Evolutionary conservation across 345 rosid species (phyloP), one percentile per base, ranked within the genome.

Genomic region (Hevea brasiliensis): DNA sequence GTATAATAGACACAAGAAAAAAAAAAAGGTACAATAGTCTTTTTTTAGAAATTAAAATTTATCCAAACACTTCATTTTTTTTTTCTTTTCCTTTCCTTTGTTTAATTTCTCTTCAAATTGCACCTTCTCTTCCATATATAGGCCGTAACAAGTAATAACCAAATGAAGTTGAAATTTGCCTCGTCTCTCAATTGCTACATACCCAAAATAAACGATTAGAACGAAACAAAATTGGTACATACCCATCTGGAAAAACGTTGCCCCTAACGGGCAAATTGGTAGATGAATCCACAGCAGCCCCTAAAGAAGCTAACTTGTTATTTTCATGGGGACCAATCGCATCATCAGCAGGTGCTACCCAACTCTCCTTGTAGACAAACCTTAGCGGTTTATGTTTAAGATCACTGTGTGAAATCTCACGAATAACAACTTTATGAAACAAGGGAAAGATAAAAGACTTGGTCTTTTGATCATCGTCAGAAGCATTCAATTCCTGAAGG

Each of bases 161-260:
- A 50, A 50, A 50, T 41, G 14, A 41, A 53, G 27, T 45, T 41
- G 55, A 12, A 54, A 8, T 24, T n/a, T 18, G 15, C 26, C 6
- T 15, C 24, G n/a, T 0, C 51, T 0, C 2, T 42, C 26, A 55
- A 54, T 17, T 59, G 29, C 40, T 0, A 48, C 40, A n/a, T 20
- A 55, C 47, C 57, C 58, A 66, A 23, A 44, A 26, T 20, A 2
- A 35, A 42, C 5, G 13, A 51, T 1, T 12, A 23, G 42, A 71
- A 3, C 18, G 7, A 17, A 35, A 48, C 11, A 41, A 76, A 64
- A 62, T 68, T 44, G 53, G 62, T n/a, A 56, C 86, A 76, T 85
- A 92, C 98, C 97, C 98, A 82, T 90, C 91, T 44, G 97, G 95
- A 84, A 74, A 88, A 72, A 94, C 89, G 81, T 84, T 90, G 62